Base-by-base conservation (phyloP, 1,139 yeast genomes). In the Pichia sp. region DNA sequence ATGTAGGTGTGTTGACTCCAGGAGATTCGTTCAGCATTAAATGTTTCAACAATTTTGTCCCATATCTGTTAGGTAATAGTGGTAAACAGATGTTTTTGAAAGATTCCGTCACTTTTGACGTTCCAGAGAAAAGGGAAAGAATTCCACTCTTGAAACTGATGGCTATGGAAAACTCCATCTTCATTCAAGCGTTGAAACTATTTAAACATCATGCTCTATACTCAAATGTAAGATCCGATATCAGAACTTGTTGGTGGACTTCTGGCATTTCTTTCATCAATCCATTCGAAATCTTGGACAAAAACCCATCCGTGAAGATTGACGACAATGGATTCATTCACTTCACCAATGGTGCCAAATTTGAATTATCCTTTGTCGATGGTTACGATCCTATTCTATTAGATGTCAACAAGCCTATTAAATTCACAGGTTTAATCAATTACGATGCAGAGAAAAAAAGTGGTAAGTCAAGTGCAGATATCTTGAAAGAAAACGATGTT, bases 171-270 rank as follows among this genome's bases (percentile, higher is more conserved):
- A 56, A 62, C 25, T 75, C 88, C 0, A 66, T 69, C 5, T 85
- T 83, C 52, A 72, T 59, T 55, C 65, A 66, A 47, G 82, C 76
- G 1, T 63, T 85, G 38, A 49, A 62, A 22, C 39, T 44, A 25
- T 85, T 85, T 59, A 61, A 66, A 39, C 53, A 71, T 42, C 64
- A 67, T 36, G 57, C 77, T 2, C 58, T 84, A 38, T 85, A 85
- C 52, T 82, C 91, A 5, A 85, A 85, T 56, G 69, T 80, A 28
- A 70, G 81, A 41, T 82, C 84, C 46, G 95, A 85, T 58, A 77
- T 75, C 48, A 69, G 94, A 47, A 77, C 93, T 5, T 72, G 83
- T 22, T 85, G 85, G 79, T 84, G 82, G 68, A 84, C 94, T 0
- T 67, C 94, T 0, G 82, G 83, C 2, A 80, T 82, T 22, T 72